These are phyloP conservation scores for Sonneratia alba DNA, from an alignment of 345 rosid species.

Conservation along the genomic window DNA sequence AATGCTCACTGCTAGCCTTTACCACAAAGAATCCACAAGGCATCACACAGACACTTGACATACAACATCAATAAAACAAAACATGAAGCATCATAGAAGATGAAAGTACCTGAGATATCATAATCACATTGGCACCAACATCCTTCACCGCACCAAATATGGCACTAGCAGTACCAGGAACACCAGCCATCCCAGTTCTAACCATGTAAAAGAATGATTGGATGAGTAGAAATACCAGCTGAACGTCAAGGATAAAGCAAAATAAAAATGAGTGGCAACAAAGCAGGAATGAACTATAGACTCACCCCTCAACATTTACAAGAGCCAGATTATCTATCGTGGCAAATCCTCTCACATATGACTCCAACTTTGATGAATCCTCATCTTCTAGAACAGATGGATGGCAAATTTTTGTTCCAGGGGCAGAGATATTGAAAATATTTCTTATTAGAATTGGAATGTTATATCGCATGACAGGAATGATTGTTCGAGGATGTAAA, in stretches of 20 bases:
- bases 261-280: background rate
- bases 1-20: conserved; percentile 98
- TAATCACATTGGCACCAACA: conserved; percentile 97
- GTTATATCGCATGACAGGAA: conserved; percentile 86
- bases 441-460: conserved; percentile 93
- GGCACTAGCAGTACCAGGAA: conserved; percentile 94
- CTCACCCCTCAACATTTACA: conserved; percentile 97
- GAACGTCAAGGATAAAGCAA: background rate
- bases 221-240: conserved; percentile 1
- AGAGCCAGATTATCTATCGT: conserved; percentile 94
- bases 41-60: background rate
- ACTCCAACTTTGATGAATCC: conserved; percentile 31
- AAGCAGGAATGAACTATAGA: background rate
- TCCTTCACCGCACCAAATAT: conserved; percentile 93
- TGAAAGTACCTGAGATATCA: conserved; percentile 81
- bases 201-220: background rate
- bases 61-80: background rate
- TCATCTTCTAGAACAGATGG: conserved; percentile 36
- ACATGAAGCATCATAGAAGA: conserved; percentile 8
- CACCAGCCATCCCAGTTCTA: conserved; percentile 99
- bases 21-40: conserved; percentile 2
- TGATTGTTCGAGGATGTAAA: conserved; percentile 97
- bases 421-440: conserved; percentile 76
- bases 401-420: conserved; percentile 83
- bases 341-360: conserved; percentile 91